Conservation (phyloP, 352 stramenopile species). For the Globisporangium lucens region DNA sequence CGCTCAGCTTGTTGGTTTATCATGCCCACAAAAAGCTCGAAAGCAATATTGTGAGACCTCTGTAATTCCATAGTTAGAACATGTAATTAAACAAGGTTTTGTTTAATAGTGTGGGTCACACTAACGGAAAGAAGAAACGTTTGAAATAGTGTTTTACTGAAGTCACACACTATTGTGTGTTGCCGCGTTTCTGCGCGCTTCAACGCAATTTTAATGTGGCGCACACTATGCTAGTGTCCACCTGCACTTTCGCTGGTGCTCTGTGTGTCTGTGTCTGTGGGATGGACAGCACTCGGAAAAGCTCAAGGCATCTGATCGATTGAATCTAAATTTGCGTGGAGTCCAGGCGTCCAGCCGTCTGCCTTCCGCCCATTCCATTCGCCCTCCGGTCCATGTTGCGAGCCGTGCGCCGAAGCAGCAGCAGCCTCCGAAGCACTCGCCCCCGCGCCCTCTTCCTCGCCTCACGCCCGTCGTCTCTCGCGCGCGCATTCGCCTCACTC, state of each 20-base stretch:
- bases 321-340: background rate
- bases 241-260: background rate
- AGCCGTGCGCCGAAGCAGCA: constrained; percentile 3
- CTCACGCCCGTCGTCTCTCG: background rate
- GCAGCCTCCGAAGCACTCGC: constrained; percentile 4
- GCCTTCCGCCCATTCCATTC: background rate
- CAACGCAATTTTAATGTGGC: background rate
- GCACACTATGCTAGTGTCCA: background rate
- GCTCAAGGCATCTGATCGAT: constrained; percentile 1
- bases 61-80: background rate
- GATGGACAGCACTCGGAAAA: background rate
- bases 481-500: constrained; percentile 7
- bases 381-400: constrained; percentile 13
- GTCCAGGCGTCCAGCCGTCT: constrained; percentile 2
- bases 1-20: constrained; percentile 3
- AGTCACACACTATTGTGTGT: background rate
- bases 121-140: too few species aligned
- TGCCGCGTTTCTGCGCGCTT: background rate
- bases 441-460: constrained; percentile 4
- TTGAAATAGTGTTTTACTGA: background rate
- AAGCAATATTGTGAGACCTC: background rate
- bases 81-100: background rate
- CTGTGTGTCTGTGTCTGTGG: background rate
- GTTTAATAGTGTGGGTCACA: constrained; percentile 5
- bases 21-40: background rate